Evolutionary conservation across 108 stramenopile species (phyloP).

Genomic region (Conticribra weissflogii): DNA sequence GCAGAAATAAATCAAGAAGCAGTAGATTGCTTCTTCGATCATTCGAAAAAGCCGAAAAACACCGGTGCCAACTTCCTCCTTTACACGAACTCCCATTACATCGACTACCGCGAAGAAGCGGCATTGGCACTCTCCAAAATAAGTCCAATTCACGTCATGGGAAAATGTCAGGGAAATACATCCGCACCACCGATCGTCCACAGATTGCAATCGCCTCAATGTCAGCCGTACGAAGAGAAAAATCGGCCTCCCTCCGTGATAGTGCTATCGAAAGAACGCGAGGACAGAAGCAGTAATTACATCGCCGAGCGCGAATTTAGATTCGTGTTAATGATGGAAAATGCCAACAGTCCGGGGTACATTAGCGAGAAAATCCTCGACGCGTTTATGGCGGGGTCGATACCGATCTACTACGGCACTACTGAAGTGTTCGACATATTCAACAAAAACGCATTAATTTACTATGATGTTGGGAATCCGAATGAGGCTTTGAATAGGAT

Average conservation of each 20-base stretch:
- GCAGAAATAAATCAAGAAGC: not conserved
- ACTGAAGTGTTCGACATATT: conserved; percentile 56
- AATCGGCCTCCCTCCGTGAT: conserved; percentile 7
- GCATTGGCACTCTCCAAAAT: conserved; percentile 17
- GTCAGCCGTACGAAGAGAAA: conserved; percentile 11
- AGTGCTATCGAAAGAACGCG: not conserved
- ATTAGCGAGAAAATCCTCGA: conserved; percentile 54
- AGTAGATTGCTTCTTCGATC: conserved; percentile 17
- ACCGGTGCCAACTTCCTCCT: conserved; percentile 30
- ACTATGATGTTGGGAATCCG: conserved; percentile 47
- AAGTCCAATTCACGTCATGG: conserved; percentile 21
- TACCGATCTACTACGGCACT: conserved; percentile 67
- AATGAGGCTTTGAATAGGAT: conserved; percentile 42
- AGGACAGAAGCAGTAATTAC: conserved; percentile 5
- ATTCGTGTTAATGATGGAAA: conserved; percentile 52
- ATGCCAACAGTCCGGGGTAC: conserved; percentile 38
- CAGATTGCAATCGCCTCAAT: conserved; percentile 2
- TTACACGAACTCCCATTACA: conserved; percentile 28
- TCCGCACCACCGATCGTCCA: not conserved
- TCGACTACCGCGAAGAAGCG: conserved; percentile 24
- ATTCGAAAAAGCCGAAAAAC: conserved; percentile 29
- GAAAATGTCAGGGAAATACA: conserved; percentile 28
- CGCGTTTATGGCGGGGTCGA: conserved; percentile 52
- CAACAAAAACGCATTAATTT: conserved; percentile 53
- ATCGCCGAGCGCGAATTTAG: conserved; percentile 12